Base-by-base conservation (phyloP, 73 alveolate species). In the Diophrys sp. region DNA sequence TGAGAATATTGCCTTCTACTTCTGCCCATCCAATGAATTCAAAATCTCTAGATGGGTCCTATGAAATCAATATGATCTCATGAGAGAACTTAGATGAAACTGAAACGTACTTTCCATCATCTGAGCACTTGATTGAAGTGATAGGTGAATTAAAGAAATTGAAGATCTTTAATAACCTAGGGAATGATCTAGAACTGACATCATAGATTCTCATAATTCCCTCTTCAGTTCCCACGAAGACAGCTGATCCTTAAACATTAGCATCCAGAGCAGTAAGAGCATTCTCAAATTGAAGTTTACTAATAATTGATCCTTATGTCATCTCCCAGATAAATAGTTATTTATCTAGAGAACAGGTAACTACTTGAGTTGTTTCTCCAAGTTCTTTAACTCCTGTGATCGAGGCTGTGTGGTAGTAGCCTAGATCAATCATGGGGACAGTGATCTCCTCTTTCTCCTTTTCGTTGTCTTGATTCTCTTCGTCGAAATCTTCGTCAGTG, bases 291-390 rank as follows among this genome's bases (percentile, higher is more conserved):
- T 69, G 72, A 74, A 88, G 94, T 11, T 95, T 81, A 11, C 97
- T 84, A 18, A 92, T 74, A 27, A 71, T 31, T 67, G 74, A 89
- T 54, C 88, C 89, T 54, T 84, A 77, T 1, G 96, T 95, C 27
- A 91, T 83, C 81, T 95, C 99, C 97, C 99, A 92, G 55, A 95
- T 75, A 33, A 88, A 80, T 28, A 93, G 79, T 14, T 84, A 44
- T 29, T 75, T 44, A 80, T 95, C 99, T 44, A 84, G 93, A 33
- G 94, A 77, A 34, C 93, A 82, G 0, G 97, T 88, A 26, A 89
- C 87, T 8, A 93, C 77, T 75, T 95, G 96, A 14, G 99, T 95
- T 0, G 99, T 87, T 56, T 93, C 94, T 56, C 99, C 99, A 29
- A 95, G 90, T 75, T 92, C 98, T 71, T 84, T 80, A 31, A 94